A percentile compares a stretch with the other conserved stretches of the same genome.
Evolutionary conservation across 176 grass and related monocot species (phyloP).

Genomic region (Poa annua): DNA sequence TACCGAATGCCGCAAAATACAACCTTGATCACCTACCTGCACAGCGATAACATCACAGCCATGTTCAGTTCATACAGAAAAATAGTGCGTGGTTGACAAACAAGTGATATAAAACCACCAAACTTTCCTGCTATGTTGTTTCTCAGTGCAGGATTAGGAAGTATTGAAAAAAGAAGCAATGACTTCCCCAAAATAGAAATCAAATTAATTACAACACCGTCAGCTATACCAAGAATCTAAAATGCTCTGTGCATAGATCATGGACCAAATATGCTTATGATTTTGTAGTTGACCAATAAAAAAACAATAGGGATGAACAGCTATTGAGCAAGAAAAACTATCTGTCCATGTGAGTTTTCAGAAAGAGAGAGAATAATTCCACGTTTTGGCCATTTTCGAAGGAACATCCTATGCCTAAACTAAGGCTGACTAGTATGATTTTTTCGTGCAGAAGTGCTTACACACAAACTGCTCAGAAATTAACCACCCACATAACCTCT

Average conservation of each 20-base stretch:
- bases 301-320: background rate
- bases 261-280: constrained; percentile 36
- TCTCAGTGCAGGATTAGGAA: background rate
- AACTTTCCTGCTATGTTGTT: too few relatives aligned
- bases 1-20: constrained; percentile 3
- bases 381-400: constrained; percentile 27
- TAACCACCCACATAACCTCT: background rate
- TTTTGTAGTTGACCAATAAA: constrained; percentile 22
- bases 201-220: too few relatives aligned
- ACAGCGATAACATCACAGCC: background rate
- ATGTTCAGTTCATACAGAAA: constrained; percentile 21
- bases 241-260: background rate
- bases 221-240: background rate
- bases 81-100: background rate
- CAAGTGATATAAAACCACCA: too few relatives aligned
- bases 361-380: background rate
- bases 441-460: constrained; percentile 1
- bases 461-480: constrained; percentile 4
- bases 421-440: background rate
- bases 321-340: background rate
- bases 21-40: constrained; percentile 29
- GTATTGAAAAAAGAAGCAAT: background rate
- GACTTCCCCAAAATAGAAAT: too few relatives aligned
- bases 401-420: constrained; percentile 26
- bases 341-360: background rate